Evolutionary conservation across 495 filamentous ascomycete genomes (phyloP), one percentile per base, ranked within the genome.

Genomic region (Aspergillus olivimuriae): DNA sequence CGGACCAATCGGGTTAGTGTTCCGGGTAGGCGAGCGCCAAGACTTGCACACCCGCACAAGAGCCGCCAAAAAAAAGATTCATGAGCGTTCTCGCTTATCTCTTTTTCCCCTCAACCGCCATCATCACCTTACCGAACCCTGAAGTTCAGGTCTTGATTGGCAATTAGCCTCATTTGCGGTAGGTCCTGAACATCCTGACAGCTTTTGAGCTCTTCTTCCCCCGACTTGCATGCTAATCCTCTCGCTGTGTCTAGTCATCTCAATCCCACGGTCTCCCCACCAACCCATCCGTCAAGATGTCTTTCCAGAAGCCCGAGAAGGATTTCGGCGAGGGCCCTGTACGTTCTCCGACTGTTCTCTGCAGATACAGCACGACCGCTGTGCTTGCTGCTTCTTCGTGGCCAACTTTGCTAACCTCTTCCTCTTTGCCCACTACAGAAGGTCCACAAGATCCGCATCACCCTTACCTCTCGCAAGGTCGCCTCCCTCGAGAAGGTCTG

Each of bases 391-490:
- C n/a, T n/a, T n/a, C n/a, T n/a, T n/a, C n/a, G n/a, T n/a, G n/a
- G n/a, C n/a, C n/a, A n/a, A n/a, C n/a, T n/a, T n/a, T n/a, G n/a
- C n/a, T n/a, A n/a, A n/a, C n/a, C n/a, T n/a, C n/a, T n/a, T n/a
- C n/a, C n/a, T n/a, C n/a, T 32, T 16, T 15, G 24, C 31, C 19
- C 37, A 23, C 23, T 55, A 63, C 51, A 87, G 83, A 95, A 94
- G 81, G 86, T 86, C 72, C 90, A 95, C 83, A 89, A 91, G 76
- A 95, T 95, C 79, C 86, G 91, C 62, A 96, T 97, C 82, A 97
- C 91, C 67, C 78, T 97, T 54, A 95, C 89, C 68, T 86, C 81
- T 50, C 80, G 83, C 70, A 95, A 95, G 74, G 92, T 98, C 63
- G 67, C 79, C 61, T 77, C 88, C 48, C 88, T 97, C 63, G 92